Percentiles rank a stretch among this genome's conserved stretches.
phyloP scores from a whole-genome alignment of 2,329 filamentous ascomycete species.

The Corinectria fuckeliana region DNA sequence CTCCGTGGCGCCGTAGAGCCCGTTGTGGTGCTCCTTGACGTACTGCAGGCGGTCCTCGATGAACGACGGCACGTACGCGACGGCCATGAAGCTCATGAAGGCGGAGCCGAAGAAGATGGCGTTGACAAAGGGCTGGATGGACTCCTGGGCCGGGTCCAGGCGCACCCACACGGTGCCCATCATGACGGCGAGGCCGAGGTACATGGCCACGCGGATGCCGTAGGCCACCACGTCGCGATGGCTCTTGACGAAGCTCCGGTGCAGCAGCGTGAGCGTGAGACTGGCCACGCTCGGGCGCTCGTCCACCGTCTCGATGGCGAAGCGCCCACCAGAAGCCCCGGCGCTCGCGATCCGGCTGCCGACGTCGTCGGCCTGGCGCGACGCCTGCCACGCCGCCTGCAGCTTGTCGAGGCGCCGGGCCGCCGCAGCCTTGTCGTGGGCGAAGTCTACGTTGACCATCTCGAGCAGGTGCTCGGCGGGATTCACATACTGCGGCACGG shows the following conservation, averaged over 20 bases:
- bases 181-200: constrained; percentile 76
- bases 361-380: constrained; percentile 30
- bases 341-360: constrained; percentile 34
- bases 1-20: constrained; percentile 75
- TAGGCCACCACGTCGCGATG: constrained; percentile 86
- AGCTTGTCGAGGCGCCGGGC: constrained; percentile 45
- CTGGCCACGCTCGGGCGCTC: constrained; percentile 52
- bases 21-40: constrained; percentile 76
- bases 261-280: constrained; percentile 70
- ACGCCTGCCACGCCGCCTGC: constrained; percentile 35
- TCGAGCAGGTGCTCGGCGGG: constrained; percentile 83
- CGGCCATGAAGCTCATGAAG: constrained; percentile 82
- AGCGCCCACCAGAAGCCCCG: constrained; percentile 37
- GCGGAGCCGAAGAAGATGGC: constrained; percentile 78
- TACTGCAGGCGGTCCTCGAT: constrained; percentile 60
- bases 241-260: constrained; percentile 82
- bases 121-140: constrained; percentile 83
- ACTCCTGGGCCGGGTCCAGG: constrained; percentile 69
- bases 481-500: constrained; percentile 74
- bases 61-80: constrained; percentile 85
- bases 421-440: constrained; percentile 51
- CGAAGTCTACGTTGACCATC: constrained; percentile 79
- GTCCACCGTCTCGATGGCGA: constrained; percentile 24
- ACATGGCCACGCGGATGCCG: constrained; percentile 83
- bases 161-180: constrained; percentile 90